Conservation (phyloP, 106 monocot genomes). For the Amphibolis antarctica region DNA sequence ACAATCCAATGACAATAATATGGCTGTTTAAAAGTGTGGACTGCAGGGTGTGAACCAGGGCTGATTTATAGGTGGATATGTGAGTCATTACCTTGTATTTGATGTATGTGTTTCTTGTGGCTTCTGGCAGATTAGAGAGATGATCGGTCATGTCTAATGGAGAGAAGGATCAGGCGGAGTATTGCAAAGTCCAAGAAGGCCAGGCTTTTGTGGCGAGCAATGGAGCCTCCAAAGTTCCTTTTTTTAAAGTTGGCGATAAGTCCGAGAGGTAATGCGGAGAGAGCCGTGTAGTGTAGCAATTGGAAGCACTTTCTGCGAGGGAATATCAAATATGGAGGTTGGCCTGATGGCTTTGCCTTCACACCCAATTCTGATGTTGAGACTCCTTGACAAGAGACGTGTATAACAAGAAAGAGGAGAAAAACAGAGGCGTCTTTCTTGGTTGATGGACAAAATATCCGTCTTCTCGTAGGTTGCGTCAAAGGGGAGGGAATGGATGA, state of each 20-base stretch:
- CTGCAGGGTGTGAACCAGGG: background rate
- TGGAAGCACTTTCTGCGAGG: slow-evolving; percentile 6
- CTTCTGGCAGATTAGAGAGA: slow-evolving; percentile 6
- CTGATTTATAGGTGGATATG: background rate
- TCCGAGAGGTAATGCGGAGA: slow-evolving; percentile 1
- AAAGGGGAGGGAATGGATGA: background rate
- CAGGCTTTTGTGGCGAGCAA: slow-evolving; percentile 14
- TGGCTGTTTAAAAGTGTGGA: background rate
- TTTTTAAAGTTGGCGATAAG: slow-evolving; percentile 5
- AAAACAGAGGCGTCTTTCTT: background rate
- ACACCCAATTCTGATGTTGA: background rate
- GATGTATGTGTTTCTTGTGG: slow-evolving; percentile 11
- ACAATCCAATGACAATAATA: background rate
- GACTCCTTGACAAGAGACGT: background rate
- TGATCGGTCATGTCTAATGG: background rate
- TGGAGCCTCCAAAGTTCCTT: slow-evolving; percentile 1
- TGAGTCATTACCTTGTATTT: slow-evolving; percentile 9
- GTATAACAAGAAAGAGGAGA: background rate
- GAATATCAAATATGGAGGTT: slow-evolving; percentile 12
- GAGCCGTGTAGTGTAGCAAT: slow-evolving; percentile 9
- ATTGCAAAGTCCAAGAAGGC: slow-evolving; percentile 30
- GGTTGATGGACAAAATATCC: background rate
- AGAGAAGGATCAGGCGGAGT: slow-evolving; percentile 15
- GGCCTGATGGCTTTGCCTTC: background rate
- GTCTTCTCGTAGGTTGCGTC: background rate